A percentile compares a stretch with the other conserved stretches of the same genome.
Conservation (phyloP, 2,329 filamentous ascomycete genomes). For the Dactylellina sp. region DNA sequence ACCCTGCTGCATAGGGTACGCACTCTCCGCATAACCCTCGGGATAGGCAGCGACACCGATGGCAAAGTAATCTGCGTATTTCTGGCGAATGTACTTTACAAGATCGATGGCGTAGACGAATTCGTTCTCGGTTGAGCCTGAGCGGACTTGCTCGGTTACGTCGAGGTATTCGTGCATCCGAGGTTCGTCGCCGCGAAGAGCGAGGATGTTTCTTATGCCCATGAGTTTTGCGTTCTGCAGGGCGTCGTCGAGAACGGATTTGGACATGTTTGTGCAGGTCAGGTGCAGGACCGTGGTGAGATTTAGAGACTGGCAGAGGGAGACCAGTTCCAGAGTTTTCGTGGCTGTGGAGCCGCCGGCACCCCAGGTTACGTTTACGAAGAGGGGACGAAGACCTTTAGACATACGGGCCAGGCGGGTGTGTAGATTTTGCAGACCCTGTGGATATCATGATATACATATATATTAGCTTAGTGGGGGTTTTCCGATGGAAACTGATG, state of each 20-base stretch:
- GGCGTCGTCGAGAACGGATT: conserved; percentile 84
- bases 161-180: conserved; percentile 82
- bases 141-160: conserved; percentile 61
- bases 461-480: conserved; percentile 57
- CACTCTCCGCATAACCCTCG: conserved; percentile 92
- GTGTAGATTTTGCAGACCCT: conserved; percentile 89
- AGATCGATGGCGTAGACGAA: conserved; percentile 91
- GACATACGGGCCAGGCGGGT: conserved; percentile 95
- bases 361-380: conserved; percentile 98
- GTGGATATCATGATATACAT: conserved; percentile 63
- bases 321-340: conserved; percentile 92
- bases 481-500: conserved; percentile 7
- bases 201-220: conserved; percentile 93
- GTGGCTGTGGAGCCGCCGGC: conserved; percentile 90
- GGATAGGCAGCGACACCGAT: conserved; percentile 94
- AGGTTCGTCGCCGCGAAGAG: conserved; percentile 89
- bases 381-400: conserved; percentile 86
- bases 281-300: conserved; percentile 95
- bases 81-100: conserved; percentile 85
- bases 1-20: conserved; percentile 81
- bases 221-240: conserved; percentile 89
- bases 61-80: conserved; percentile 94
- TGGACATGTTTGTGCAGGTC: conserved; percentile 98
- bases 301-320: conserved; percentile 92
- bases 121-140: conserved; percentile 72